Base-by-base conservation (phyloP, 805 yeast species). In the Cyberlindnera euphorbiiphila region DNA sequence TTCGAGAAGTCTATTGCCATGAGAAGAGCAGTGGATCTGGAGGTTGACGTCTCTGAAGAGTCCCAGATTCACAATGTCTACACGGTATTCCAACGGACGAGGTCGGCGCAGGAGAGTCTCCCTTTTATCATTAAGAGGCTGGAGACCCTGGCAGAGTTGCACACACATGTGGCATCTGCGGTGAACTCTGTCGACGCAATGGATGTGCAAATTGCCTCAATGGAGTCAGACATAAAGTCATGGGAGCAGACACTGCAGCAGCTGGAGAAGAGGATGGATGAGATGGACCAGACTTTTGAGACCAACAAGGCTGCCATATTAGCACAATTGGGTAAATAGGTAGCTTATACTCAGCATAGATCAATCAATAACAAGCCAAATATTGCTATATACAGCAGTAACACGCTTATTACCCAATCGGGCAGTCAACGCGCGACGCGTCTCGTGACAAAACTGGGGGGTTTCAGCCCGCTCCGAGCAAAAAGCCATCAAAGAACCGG, bases 81-180 rank as follows among this genome's bases (percentile, higher is more conserved):
- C 42, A 43, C 34, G 1, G 46, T 36, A 4, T 50, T 55, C 22
- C 42, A 42, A 11, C 26, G 40, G 3, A 42, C 55, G 5, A 37
- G 37, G 19, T 30, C 34, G 1, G 50, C 56, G 20, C 43, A 40
- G 4, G 44, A 50, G 7, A 49, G 49, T 10, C 25, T 62, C 1
- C 65, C 65, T 1, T 43, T 42, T 4, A 30, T 61, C 2, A 33
- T 56, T 11, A 47, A 54, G 20, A 43, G 65, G 21, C 24, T 61
- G 13, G 50, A 51, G 32, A 42, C 58, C 0, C 27, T 61, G 16
- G 47, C 50, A 29, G 50, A 40, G 2, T 25, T 61, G 8, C 62
- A 58, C 32, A 25, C 46, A 7, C 39, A 43, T 2, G 24, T 53
- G 2, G 39, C 45, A 1, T 43, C 47, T 5, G 37, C 54, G 3